These are phyloP conservation scores for Diaporthe ilicicola DNA, from an alignment of 2,329 filamentous ascomycete genomes.

Conservation along the genomic window DNA sequence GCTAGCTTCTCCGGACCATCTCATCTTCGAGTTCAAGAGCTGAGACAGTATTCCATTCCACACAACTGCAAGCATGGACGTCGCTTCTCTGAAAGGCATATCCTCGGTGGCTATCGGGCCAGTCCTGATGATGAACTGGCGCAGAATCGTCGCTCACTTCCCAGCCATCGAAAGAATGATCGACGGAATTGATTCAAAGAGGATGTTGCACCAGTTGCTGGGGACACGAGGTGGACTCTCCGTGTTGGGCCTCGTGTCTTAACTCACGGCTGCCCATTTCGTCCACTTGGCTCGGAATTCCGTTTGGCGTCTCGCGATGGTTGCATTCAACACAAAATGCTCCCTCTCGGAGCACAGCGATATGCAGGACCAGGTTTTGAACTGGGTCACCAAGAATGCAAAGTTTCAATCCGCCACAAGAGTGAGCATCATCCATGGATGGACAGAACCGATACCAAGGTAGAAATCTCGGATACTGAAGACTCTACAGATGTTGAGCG, in stretches of 20 bases:
- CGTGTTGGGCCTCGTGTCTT: background rate
- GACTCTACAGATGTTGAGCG: conserved; percentile 16
- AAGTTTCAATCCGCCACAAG: conserved; percentile 18
- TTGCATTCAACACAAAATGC: conserved; percentile 24
- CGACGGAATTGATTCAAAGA: conserved; percentile 16
- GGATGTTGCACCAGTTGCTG: conserved; percentile 5
- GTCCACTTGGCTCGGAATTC: conserved; percentile 11
- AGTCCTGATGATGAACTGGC: conserved; percentile 28
- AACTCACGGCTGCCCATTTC: background rate
- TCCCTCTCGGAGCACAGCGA: conserved; percentile 14
- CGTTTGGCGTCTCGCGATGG: background rate
- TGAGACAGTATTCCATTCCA: background rate
- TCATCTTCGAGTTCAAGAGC: background rate
- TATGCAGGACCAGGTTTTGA: conserved; percentile 7
- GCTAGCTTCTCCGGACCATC: background rate
- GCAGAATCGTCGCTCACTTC: conserved; percentile 28
- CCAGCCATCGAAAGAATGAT: conserved; percentile 16
- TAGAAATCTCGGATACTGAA: conserved; percentile 22
- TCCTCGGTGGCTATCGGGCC: conserved; percentile 29
- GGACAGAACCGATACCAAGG: background rate
- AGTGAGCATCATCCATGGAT: background rate
- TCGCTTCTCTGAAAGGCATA: conserved; percentile 10
- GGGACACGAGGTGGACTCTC: conserved; percentile 20
- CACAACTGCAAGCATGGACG: conserved; percentile 15
- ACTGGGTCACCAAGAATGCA: conserved; percentile 19